phyloP scores from a whole-genome alignment of 192 early-diverging fungal species.

The Rhizophlyctis rosea region DNA sequence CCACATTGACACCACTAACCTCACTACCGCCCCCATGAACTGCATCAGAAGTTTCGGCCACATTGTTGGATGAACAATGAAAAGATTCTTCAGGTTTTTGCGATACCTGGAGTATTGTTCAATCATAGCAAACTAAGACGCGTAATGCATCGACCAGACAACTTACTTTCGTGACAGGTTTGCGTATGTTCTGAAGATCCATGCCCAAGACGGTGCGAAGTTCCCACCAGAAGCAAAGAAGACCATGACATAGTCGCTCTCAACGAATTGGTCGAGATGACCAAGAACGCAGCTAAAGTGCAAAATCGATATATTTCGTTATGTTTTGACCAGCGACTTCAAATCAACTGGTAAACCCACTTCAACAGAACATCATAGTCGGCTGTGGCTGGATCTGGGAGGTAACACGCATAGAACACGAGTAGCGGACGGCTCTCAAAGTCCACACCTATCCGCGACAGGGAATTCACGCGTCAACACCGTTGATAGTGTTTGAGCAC shows the following conservation, averaged over 20 bases:
- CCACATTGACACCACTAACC: conserved; percentile 39
- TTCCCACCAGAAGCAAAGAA: conserved; percentile 75
- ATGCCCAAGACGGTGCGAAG: conserved; percentile 77
- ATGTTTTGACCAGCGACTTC: not conserved
- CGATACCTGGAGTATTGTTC: conserved; percentile 45
- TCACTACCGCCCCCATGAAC: conserved; percentile 80
- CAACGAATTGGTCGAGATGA: conserved; percentile 77
- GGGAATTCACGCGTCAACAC: not conserved
- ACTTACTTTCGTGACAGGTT: conserved; percentile 72
- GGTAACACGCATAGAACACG: conserved; percentile 75
- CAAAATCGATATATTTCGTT: not conserved
- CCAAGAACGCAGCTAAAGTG: conserved; percentile 47
- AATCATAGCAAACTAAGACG: not conserved
- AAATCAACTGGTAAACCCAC: conserved; percentile 35
- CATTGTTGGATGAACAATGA: conserved; percentile 87
- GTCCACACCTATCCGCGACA: conserved; percentile 68
- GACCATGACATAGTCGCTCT: conserved; percentile 87
- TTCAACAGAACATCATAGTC: conserved; percentile 82
- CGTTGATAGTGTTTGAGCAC: too few relatives aligned
- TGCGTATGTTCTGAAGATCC: conserved; percentile 84
- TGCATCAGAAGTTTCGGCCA: conserved; percentile 82
- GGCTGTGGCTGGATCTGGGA: conserved; percentile 79
- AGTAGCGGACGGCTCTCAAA: conserved; percentile 78
- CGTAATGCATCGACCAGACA: not conserved
- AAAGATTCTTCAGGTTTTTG: conserved; percentile 90